A percentile compares a stretch with the other conserved stretches of the same genome.
Evolutionary conservation across 148 eudicot species (phyloP).

Genomic region (Pharnaceum exiguum): DNA sequence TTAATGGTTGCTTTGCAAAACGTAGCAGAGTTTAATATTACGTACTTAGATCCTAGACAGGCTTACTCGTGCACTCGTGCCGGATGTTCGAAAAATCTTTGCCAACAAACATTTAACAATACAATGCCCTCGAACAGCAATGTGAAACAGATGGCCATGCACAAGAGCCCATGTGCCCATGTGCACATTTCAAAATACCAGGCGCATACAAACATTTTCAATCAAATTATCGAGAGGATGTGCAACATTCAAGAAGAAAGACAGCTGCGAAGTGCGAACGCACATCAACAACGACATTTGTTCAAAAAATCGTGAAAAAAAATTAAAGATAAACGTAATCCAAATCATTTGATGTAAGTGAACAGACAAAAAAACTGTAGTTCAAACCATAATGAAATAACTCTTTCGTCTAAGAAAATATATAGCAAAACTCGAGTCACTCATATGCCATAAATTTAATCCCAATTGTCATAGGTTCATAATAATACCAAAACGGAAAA

Average conservation of each 20-base stretch:
- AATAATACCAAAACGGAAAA: constrained; percentile 7
- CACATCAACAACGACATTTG: neutral
- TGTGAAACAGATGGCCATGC: constrained; percentile 8
- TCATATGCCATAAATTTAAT: constrained; percentile 19
- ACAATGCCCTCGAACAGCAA: too few species aligned
- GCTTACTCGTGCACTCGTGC: too few species aligned
- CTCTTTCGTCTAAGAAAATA: constrained; percentile 1
- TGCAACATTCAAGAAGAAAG: neutral
- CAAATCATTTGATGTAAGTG: neutral
- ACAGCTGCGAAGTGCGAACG: neutral
- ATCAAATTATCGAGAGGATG: too few species aligned
- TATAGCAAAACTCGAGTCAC: constrained; percentile 16
- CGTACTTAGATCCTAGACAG: too few species aligned
- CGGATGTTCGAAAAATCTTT: too few species aligned
- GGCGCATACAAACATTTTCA: neutral
- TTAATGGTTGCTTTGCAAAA: too few species aligned
- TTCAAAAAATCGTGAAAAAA: neutral
- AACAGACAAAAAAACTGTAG: neutral
- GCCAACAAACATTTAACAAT: constrained; percentile 3
- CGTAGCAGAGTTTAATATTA: too few species aligned
- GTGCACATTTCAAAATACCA: constrained; percentile 6
- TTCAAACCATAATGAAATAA: neutral
- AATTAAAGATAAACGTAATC: neutral
- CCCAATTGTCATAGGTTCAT: constrained; percentile 22
- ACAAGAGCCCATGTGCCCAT: constrained; percentile 18